phyloP scores from a whole-genome alignment of 208 protist species.

The Leishmania guyanensis region DNA sequence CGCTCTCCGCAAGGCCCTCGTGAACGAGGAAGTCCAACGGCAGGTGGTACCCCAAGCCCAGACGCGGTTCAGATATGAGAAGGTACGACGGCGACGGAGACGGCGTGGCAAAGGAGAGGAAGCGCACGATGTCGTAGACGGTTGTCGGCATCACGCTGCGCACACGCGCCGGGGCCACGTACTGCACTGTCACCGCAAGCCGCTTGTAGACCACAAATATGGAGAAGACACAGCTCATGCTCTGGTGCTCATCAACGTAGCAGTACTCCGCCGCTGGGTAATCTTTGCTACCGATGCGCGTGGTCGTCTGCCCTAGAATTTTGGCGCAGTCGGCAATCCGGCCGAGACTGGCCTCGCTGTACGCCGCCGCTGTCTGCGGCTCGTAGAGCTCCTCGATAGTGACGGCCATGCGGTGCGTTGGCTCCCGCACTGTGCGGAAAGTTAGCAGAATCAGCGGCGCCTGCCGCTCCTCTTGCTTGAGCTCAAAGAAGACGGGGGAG shows the following conservation, averaged over 20 bases:
- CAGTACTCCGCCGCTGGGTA: conserved; percentile 80
- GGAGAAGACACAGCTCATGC: conserved; percentile 65
- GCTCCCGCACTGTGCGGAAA: conserved; percentile 65
- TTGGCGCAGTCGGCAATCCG: conserved; percentile 68
- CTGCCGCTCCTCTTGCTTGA: conserved; percentile 79
- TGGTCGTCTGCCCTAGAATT: conserved; percentile 47
- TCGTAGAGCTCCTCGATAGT: conserved; percentile 67
- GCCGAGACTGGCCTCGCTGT: conserved; percentile 63
- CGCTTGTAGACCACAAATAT: conserved; percentile 67
- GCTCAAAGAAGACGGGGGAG: conserved; percentile 72
- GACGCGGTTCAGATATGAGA: conserved; percentile 77
- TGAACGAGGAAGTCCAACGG: conserved; percentile 72
- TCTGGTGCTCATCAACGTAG: conserved; percentile 63
- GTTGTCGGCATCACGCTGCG: conserved; percentile 66
- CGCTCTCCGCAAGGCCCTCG: conserved; percentile 46
- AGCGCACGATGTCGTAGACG: conserved; percentile 77
- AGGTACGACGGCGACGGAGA: conserved; percentile 79
- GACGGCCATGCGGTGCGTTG: conserved; percentile 63
- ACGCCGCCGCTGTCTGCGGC: conserved; percentile 44
- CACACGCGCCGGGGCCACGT: conserved; percentile 63
- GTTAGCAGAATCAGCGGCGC: conserved; percentile 76
- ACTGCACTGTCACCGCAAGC: conserved; percentile 83
- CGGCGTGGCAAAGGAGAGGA: conserved; percentile 56
- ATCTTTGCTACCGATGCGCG: conserved; percentile 61
- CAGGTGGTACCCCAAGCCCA: conserved; percentile 81